phyloP scores from a whole-genome alignment of 169 alveolate genomes.

The Cryptosporidium ubiquitum region DNA sequence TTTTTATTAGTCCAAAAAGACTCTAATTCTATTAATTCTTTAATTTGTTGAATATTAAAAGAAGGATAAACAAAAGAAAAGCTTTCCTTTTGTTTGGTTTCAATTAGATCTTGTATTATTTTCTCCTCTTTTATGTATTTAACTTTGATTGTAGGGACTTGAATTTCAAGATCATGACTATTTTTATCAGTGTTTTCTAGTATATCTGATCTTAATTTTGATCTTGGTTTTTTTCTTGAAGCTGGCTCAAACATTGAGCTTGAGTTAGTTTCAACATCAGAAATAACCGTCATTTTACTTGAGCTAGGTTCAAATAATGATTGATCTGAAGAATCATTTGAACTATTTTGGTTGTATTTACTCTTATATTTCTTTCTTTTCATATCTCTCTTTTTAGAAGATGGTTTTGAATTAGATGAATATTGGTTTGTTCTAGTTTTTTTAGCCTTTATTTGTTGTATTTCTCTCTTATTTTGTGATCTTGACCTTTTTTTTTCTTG shows the following conservation, averaged over 20 bases:
- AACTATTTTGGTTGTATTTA: too few species aligned
- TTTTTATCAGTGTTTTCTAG: background rate
- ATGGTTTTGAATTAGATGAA: too few species aligned
- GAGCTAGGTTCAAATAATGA: too few species aligned
- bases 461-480: too few species aligned
- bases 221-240: background rate
- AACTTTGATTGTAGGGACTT: background rate
- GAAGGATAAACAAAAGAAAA: background rate
- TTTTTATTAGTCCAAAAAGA: background rate
- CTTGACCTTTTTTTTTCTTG: background rate
- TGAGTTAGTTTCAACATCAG: too few species aligned
- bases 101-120: background rate
- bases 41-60: background rate
- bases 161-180: background rate
- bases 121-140: background rate
- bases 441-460: too few species aligned
- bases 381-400: too few species aligned
- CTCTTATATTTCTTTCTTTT: too few species aligned
- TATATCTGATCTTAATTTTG: background rate
- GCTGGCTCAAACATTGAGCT: background rate
- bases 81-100: background rate
- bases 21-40: background rate
- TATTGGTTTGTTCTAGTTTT: too few species aligned
- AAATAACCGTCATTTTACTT: too few species aligned
- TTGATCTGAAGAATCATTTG: too few species aligned